phyloP scores from a whole-genome alignment of 495 filamentous ascomycete genomes.

The Aspergillus incahuasiensis region DNA sequence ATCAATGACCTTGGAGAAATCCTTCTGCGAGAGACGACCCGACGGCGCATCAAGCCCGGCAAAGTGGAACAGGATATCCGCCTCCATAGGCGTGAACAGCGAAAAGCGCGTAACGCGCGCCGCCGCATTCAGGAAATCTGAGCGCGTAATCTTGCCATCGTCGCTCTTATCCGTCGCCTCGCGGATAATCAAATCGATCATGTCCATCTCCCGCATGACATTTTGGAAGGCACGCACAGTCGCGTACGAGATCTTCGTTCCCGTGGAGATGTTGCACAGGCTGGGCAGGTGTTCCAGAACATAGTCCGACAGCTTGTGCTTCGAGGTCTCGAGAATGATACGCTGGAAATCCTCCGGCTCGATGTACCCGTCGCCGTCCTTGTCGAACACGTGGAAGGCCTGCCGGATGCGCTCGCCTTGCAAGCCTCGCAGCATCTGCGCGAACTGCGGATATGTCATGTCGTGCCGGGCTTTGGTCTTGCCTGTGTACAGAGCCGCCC shows the following conservation, averaged over 20 bases:
- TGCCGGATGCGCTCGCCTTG: slow-evolving; percentile 94
- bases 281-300: slow-evolving; percentile 89
- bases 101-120: slow-evolving; percentile 86
- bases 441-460: slow-evolving; percentile 94
- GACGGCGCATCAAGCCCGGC: slow-evolving; percentile 86
- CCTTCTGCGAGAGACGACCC: slow-evolving; percentile 71
- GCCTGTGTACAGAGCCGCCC: slow-evolving; percentile 92
- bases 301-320: slow-evolving; percentile 96
- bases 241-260: slow-evolving; percentile 93
- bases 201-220: slow-evolving; percentile 93
- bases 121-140: slow-evolving; percentile 94
- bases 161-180: slow-evolving; percentile 76
- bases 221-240: slow-evolving; percentile 98
- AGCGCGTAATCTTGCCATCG: slow-evolving; percentile 88
- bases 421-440: slow-evolving; percentile 93
- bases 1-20: slow-evolving; percentile 94
- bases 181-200: slow-evolving; percentile 86
- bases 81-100: slow-evolving; percentile 96
- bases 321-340: slow-evolving; percentile 90
- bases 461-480: slow-evolving; percentile 76
- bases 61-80: slow-evolving; percentile 98
- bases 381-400: slow-evolving; percentile 89
- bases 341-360: slow-evolving; percentile 93
- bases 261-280: slow-evolving; percentile 88
- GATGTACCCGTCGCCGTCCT: slow-evolving; percentile 94